Evolutionary conservation across 345 rosid genomes (phyloP), one percentile per base, ranked within the genome.

Genomic region (Hibiscus syriacus): DNA sequence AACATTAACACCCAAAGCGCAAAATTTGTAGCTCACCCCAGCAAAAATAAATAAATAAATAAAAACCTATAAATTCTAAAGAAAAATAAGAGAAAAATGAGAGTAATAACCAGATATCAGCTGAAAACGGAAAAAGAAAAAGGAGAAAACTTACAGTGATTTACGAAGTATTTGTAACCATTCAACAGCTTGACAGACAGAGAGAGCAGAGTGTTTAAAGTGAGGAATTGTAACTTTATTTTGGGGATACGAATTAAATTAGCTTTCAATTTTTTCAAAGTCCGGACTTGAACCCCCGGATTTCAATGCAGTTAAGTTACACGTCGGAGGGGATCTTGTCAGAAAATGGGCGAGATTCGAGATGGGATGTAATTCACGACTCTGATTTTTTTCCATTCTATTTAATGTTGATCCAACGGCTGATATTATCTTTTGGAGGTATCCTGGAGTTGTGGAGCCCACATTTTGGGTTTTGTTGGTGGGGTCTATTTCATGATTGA

Each of bases 241-340:
- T 45, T 16, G 50, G 26, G 14, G 30, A 36, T 26, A 34, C 70
- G 25, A 67, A 32, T 54, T 59, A 9, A 38, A 38, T 38, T 10
- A 38, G 48, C 52, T 38, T 67, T 41, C 34, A 58, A 7, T 22
- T 59, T 59, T 50, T 59, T 63, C 64, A 52, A 34, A 59, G 45
- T 2, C 25, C 87, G 94, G 90, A 90, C 83, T 78, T 79, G 82
- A 86, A 85, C 80, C 64, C 73, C 86, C 80, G 90, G 81, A 74
- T 87, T 88, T 68, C 86, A 87, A 83, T 72, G 79, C 77, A 54
- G 71, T 84, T 82, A 76, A 87, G 56, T 80, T 83, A 85, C 92
- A 85, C 81, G 81, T 81, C 39, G 66, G 77, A 75, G 16, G 63
- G 38, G 29, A 65, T 3, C 32, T 12, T 64, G 55, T 64, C 38